Evolutionary conservation across 1,284 basidiomycete genomes (phyloP), one percentile per base, ranked within the genome.

Genomic region (Neonothopanus nambi): DNA sequence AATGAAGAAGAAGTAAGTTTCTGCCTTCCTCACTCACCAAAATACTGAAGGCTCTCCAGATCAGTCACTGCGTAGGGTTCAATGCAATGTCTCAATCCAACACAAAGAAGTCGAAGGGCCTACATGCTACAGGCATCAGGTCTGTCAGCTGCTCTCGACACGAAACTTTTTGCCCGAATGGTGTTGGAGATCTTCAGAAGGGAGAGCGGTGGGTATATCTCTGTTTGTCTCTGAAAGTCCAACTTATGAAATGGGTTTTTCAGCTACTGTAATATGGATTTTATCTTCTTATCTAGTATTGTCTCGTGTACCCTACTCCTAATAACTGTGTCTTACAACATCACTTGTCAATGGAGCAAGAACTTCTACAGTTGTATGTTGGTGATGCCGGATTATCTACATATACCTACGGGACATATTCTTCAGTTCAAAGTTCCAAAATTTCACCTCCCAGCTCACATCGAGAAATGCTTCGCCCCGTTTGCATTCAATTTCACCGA

Each of bases 121-220:
- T 61, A 11, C 48, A 54, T 0, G 55, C 59, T 3, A 55, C 57
- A 8, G 61, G 64, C 6, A 43, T 63, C 3, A 57, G 61, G 15
- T 42, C 54, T 1, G 58, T 60, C 2, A 57, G 45, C 18, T 65
- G 63, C 49, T 50, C 56, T 9, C 41, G 58, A 5, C 60, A 63
- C 41, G 54, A 57, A 21, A 24, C 55, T n/a, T 60, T 59, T 20
- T 51, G 54, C 5, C 41, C 59, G 20, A 57, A 56, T 39, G 61
- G 63, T 2, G 57, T 59, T 8, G 61, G 61, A 1, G 63, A 65
- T 51, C 37, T 64, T 4, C 61, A 64, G 48, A 56, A 54, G 21
- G 58, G 61, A 1, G 57, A 63, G 45, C 37, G 52, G 57, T 60
- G 24, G 3, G 57, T 49, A 3, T 18, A 11, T 11, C 11, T 28